These are phyloP conservation scores for Myxozyma vanderwaltii DNA, from an alignment of 805 yeast species.

Conservation along the genomic window DNA sequence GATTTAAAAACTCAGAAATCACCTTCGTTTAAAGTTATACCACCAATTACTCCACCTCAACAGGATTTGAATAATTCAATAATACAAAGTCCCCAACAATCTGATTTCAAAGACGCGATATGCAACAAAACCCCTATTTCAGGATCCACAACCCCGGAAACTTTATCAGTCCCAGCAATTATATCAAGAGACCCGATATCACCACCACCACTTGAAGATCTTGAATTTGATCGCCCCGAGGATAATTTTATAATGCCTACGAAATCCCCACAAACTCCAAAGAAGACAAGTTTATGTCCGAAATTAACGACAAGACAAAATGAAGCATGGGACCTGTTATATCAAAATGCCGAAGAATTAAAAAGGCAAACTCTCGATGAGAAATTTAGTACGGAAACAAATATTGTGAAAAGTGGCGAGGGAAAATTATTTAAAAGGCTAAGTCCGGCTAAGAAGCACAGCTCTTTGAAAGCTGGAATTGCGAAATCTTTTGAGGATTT, in stretches of 20 bases:
- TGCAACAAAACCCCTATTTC: background rate
- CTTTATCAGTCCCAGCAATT: background rate
- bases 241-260: background rate
- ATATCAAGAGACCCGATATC: background rate
- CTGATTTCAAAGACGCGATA: too few relatives aligned
- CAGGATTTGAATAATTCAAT: too few relatives aligned
- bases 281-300: slow-evolving; percentile 1
- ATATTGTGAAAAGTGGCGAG: too few relatives aligned
- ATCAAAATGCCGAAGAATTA: slow-evolving; percentile 1
- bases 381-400: too few relatives aligned
- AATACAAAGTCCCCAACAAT: too few relatives aligned
- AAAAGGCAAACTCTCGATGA: background rate
- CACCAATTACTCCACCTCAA: background rate
- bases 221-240: slow-evolving; percentile 13
- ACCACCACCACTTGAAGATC: slow-evolving; percentile 22
- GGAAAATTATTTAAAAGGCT: slow-evolving; percentile 6
- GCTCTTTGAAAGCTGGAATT: background rate
- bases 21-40: background rate
- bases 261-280: background rate
- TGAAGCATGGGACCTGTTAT: slow-evolving; percentile 20
- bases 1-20: background rate
- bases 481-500: background rate
- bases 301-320: slow-evolving; percentile 14
- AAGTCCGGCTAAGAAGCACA: slow-evolving; percentile 12
- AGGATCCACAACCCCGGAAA: background rate